Conservation (phyloP, 176 grass and related monocot genomes). For the Juncus inflexus region DNA sequence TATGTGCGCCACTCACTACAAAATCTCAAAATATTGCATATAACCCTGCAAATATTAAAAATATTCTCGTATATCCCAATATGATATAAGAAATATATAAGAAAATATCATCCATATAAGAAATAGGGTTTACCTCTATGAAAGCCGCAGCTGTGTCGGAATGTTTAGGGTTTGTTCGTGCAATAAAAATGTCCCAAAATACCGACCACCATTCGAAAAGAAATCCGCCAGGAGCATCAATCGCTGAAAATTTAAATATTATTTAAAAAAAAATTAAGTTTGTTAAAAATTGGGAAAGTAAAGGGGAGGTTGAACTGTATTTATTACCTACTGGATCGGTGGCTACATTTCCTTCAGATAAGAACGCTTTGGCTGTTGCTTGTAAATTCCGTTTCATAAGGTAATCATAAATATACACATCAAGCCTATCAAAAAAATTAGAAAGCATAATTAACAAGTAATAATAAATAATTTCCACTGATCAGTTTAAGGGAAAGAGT, state of each 20-base stretch:
- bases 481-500: background rate
- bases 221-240: conserved; percentile 35
- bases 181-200: conserved; percentile 47
- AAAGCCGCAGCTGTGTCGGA: conserved; percentile 34
- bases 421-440: conserved; percentile 48
- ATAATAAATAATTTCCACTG: background rate
- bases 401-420: conserved; percentile 98
- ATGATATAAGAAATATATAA: no score
- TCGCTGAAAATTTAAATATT: conserved; percentile 22
- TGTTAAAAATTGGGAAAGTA: background rate
- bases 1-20: no score
- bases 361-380: conserved; percentile 86
- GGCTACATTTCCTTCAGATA: conserved; percentile 84
- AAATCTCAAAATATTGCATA: no score
- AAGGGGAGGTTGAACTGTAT: background rate
- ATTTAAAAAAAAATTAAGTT: background rate
- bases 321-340: conserved; percentile 82
- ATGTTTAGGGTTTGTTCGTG: conserved; percentile 38
- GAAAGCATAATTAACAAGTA: conserved; percentile 4
- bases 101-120: no score
- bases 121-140: conserved; percentile 22
- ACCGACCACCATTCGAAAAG: conserved; percentile 49
- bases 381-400: conserved; percentile 87
- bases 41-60: no score
- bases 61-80: no score